phyloP scores from a whole-genome alignment of 495 filamentous ascomycete genomes.

The Penicillium coffeae region DNA sequence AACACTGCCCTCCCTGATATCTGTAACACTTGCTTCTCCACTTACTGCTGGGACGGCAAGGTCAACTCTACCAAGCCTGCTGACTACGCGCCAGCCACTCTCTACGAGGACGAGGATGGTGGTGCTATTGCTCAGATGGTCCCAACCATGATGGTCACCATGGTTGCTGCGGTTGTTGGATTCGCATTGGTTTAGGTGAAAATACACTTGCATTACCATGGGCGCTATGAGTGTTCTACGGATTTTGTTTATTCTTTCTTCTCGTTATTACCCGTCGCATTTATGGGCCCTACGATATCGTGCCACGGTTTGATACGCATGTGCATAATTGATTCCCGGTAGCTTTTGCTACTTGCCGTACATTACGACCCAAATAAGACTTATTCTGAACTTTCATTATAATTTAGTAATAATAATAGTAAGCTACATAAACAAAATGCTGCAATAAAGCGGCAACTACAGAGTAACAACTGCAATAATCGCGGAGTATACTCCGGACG shows the following conservation, averaged over 20 bases:
- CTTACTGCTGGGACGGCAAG: slow-evolving; percentile 71
- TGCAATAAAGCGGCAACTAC: no score
- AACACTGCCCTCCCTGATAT: slow-evolving; percentile 57
- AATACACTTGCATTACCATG: not conserved
- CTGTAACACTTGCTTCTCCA: slow-evolving; percentile 69
- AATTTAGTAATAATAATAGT: no score
- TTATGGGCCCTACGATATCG: not conserved
- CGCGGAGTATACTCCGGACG: not conserved
- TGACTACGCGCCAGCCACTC: slow-evolving; percentile 26
- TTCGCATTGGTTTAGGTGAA: slow-evolving; percentile 20
- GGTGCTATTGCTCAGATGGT: slow-evolving; percentile 9
- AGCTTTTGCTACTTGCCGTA: not conserved
- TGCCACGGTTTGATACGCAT: not conserved
- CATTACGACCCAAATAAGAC: not conserved
- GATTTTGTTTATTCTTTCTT: not conserved
- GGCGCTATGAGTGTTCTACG: not conserved
- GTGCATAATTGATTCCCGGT: not conserved
- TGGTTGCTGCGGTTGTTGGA: slow-evolving; percentile 19
- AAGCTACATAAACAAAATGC: no score
- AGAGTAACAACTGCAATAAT: not conserved
- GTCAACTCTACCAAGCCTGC: slow-evolving; percentile 27
- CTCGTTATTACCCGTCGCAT: not conserved
- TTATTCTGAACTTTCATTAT: no score
- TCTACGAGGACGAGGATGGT: slow-evolving; percentile 16
- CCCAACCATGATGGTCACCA: slow-evolving; percentile 17